Conservation (phyloP, 805 yeast genomes). For the Blastobotrys mokoenaii region DNA sequence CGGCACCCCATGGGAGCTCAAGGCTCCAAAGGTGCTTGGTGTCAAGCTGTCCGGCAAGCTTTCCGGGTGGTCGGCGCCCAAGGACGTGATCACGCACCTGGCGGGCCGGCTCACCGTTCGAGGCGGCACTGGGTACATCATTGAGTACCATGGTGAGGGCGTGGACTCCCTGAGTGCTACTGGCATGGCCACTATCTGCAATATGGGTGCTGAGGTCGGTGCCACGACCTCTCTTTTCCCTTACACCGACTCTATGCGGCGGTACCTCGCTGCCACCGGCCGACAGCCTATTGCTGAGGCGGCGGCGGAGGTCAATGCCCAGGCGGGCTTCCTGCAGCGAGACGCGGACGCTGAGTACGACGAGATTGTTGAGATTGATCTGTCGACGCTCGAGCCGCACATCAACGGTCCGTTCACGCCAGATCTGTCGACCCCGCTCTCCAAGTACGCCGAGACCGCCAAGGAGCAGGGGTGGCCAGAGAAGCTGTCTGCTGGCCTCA, state of each 20-base stretch:
- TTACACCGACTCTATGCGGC: conserved; percentile 81
- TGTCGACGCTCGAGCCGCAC: conserved; percentile 85
- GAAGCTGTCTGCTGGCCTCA: conserved; percentile 87
- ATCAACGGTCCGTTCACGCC: conserved; percentile 98
- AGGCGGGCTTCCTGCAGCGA: conserved; percentile 66
- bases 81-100: conserved; percentile 85
- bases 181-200: conserved; percentile 99
- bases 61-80: conserved; percentile 96
- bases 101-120: conserved; percentile 93
- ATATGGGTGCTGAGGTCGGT: conserved; percentile 99
- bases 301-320: conserved; percentile 64
- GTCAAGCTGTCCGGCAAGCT: conserved; percentile 87
- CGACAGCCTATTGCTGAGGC: conserved; percentile 81
- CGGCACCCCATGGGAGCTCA: conserved; percentile 91
- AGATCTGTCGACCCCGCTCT: conserved; percentile 92
- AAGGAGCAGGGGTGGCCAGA: conserved; percentile 85
- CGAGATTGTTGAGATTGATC: conserved; percentile 83
- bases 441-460: conserved; percentile 77
- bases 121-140: conserved; percentile 97
- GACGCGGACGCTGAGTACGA: conserved; percentile 93
- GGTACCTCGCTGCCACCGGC: conserved; percentile 78
- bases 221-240: conserved; percentile 98
- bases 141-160: conserved; percentile 95
- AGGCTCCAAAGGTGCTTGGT: conserved; percentile 94
- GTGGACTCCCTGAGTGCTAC: conserved; percentile 87